Evolutionary conservation across 2,329 filamentous ascomycete species (phyloP).

Genomic region (Metarhizium sp.): DNA sequence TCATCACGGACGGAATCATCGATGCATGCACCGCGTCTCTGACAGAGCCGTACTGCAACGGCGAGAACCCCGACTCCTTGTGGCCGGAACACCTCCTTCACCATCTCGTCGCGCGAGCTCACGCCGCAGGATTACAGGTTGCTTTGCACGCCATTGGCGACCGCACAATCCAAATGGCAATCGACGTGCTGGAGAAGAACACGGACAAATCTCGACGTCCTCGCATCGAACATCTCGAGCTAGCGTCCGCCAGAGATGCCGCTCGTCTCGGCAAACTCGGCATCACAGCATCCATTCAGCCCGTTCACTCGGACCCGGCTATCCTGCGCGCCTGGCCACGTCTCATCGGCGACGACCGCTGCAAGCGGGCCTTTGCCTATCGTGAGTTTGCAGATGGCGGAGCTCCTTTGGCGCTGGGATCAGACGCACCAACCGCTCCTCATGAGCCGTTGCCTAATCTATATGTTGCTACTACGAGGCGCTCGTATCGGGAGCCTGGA

Average conservation of each 20-base stretch:
- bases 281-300: slow-evolving; percentile 51
- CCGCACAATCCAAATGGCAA: slow-evolving; percentile 44
- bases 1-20: slow-evolving; percentile 56
- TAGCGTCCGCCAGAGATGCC: slow-evolving; percentile 46
- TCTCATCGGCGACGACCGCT: slow-evolving; percentile 43
- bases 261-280: slow-evolving; percentile 45
- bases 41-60: slow-evolving; percentile 47
- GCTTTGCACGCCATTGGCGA: slow-evolving; percentile 60
- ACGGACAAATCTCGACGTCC: slow-evolving; percentile 40
- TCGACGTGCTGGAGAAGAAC: slow-evolving; percentile 42
- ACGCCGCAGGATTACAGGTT: slow-evolving; percentile 45
- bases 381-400: slow-evolving; percentile 47
- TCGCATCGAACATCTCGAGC: slow-evolving; percentile 56
- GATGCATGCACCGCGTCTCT: slow-evolving; percentile 57
- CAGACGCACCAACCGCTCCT: slow-evolving; percentile 50
- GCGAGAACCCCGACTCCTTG: slow-evolving; percentile 36
- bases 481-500: slow-evolving; percentile 40
- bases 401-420: slow-evolving; percentile 46
- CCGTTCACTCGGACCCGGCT: slow-evolving; percentile 50
- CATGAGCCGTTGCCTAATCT: slow-evolving; percentile 44
- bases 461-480: slow-evolving; percentile 49
- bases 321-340: slow-evolving; percentile 52
- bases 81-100: slow-evolving; percentile 45
- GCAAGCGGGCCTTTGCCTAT: slow-evolving; percentile 53
- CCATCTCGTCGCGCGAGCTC: slow-evolving; percentile 44